These are phyloP conservation scores for Tetratostichococcus sp. DNA, from an alignment of 139 green algal genomes.

Conservation along the genomic window DNA sequence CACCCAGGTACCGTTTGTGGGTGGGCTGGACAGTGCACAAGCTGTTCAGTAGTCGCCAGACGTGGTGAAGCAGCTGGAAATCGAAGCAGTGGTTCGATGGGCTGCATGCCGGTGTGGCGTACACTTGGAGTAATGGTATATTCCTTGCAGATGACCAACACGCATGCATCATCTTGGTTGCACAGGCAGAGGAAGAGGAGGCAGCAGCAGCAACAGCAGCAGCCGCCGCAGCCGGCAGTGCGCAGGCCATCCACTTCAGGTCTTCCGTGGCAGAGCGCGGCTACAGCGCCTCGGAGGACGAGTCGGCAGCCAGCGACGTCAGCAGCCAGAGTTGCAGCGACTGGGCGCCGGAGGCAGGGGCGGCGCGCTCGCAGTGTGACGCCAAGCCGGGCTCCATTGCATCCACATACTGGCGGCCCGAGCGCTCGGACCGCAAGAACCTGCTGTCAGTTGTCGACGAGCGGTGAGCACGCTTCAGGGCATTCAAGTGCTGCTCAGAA, in stretches of 20 bases:
- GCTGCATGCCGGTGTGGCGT: no score
- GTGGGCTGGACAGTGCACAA: neutral
- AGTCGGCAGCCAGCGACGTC: neutral
- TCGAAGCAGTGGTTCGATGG: no score
- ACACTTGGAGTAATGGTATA: no score
- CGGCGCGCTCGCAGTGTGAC: neutral
- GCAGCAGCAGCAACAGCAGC: neutral
- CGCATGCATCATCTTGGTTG: no score
- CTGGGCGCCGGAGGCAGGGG: neutral
- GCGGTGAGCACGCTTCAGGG: slow-evolving; percentile 12
- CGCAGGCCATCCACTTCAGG: neutral
- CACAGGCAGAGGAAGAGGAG: neutral
- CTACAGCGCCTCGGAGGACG: slow-evolving; percentile 12
- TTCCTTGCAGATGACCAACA: no score
- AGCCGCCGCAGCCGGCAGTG: neutral
- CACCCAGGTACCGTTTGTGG: slow-evolving; percentile 24
- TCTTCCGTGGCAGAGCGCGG: no score
- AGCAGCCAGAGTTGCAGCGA: neutral
- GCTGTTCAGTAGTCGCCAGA: neutral
- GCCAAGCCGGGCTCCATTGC: slow-evolving; percentile 47
- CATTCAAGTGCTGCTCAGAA: no score
- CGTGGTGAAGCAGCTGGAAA: no score
- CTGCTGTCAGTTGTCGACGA: slow-evolving; percentile 53
- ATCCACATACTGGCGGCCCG: slow-evolving; percentile 66
- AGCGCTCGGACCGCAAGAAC: slow-evolving; percentile 58